Percentiles rank a stretch among this genome's conserved stretches.
These are phyloP conservation scores for Fonsecaea nubica DNA, from an alignment of 2,329 filamentous ascomycete species.

Conservation along the genomic window DNA sequence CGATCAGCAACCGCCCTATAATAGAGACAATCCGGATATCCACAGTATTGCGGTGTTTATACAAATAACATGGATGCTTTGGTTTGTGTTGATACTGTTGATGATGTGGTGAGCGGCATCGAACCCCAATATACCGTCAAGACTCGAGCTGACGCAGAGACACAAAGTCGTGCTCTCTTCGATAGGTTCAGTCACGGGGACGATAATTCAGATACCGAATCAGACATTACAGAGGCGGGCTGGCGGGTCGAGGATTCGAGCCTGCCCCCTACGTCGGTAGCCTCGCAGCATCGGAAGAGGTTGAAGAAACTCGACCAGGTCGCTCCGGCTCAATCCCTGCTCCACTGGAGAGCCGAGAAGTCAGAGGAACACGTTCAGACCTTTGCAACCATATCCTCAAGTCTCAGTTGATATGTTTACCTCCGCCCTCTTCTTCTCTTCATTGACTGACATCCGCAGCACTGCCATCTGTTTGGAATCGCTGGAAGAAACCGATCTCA, in stretches of 20 bases:
- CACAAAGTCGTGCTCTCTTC: slow-evolving; percentile 24
- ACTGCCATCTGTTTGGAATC: slow-evolving; percentile 35
- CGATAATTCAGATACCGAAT: slow-evolving; percentile 24
- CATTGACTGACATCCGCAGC: slow-evolving; percentile 25
- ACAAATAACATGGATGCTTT: slow-evolving; percentile 20
- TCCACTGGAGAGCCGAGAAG: slow-evolving; percentile 33
- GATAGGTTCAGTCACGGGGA: slow-evolving; percentile 17
- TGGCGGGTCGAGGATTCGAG: slow-evolving; percentile 29
- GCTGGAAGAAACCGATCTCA: slow-evolving; percentile 32
- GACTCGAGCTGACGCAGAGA: not conserved
- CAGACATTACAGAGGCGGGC: slow-evolving; percentile 26
- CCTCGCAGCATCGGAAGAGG: slow-evolving; percentile 29
- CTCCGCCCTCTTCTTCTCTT: not conserved
- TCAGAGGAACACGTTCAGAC: slow-evolving; percentile 28
- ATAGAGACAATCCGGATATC: slow-evolving; percentile 14
- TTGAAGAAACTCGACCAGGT: slow-evolving; percentile 35
- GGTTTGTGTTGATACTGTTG: slow-evolving; percentile 17
- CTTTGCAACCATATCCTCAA: slow-evolving; percentile 30
- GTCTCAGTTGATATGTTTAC: slow-evolving; percentile 29
- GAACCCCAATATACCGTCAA: not conserved
- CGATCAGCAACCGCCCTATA: slow-evolving; percentile 5
- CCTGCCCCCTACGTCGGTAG: slow-evolving; percentile 4
- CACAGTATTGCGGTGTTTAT: slow-evolving; percentile 13
- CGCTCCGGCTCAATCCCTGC: slow-evolving; percentile 28
- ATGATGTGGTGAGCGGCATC: slow-evolving; percentile 16